These are phyloP conservation scores for Epichloe scottii DNA, from an alignment of 2,329 filamentous ascomycete genomes.

Conservation along the genomic window DNA sequence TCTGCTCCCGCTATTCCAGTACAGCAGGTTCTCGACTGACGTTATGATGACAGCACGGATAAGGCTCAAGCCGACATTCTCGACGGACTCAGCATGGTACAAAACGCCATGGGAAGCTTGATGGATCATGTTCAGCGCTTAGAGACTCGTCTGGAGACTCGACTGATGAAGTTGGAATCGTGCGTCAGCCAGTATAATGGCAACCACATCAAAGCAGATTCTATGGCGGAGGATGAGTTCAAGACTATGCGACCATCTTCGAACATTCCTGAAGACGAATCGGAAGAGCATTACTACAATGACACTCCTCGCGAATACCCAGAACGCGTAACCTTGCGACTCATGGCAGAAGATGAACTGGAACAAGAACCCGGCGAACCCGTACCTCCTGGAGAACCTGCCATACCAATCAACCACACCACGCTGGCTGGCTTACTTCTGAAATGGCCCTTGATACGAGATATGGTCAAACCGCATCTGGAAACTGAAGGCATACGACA, in stretches of 20 bases:
- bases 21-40: background rate
- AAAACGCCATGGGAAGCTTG: constrained; percentile 23
- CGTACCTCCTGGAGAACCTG: constrained; percentile 46
- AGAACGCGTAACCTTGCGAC: constrained; percentile 15
- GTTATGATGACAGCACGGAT: constrained; percentile 33
- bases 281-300: constrained; percentile 10
- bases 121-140: constrained; percentile 25
- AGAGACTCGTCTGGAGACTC: constrained; percentile 27
- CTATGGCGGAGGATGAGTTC: constrained; percentile 18
- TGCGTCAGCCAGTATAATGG: constrained; percentile 8
- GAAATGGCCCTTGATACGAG: constrained; percentile 54
- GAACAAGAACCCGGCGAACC: constrained; percentile 39
- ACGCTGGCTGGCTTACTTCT: constrained; percentile 79
- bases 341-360: constrained; percentile 32
- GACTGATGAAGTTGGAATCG: constrained; percentile 23
- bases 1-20: background rate
- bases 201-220: constrained; percentile 15
- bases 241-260: constrained; percentile 14
- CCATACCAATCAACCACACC: constrained; percentile 75
- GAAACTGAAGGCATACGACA: constrained; percentile 37
- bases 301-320: constrained; percentile 16
- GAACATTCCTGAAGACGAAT: constrained; percentile 6
- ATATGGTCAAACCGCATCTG: constrained; percentile 44
- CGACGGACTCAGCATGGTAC: constrained; percentile 36
- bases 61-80: constrained; percentile 49